Conservation (phyloP, 805 yeast genomes). For the Wickerhamiella nectarea region DNA sequence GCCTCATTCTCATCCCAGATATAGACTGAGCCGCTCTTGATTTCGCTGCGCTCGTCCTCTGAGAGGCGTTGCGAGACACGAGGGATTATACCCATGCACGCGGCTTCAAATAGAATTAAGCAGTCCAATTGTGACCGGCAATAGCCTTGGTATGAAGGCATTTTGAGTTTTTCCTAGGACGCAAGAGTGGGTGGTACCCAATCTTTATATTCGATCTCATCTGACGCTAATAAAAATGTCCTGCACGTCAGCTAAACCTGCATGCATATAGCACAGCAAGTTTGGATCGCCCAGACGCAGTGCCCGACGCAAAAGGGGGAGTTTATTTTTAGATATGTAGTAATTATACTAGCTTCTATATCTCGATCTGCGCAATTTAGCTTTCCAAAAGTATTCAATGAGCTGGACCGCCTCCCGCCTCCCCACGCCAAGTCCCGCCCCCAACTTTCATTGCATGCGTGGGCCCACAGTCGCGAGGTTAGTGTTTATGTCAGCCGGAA, state of each 20-base stretch:
- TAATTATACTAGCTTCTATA: too few species aligned
- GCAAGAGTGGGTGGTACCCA: not conserved
- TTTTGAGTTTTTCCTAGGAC: too few species aligned
- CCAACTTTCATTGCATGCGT: conserved; percentile 5
- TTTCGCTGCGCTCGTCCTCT: conserved; percentile 39
- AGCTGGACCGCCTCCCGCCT: not conserved
- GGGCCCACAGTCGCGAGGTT: not conserved
- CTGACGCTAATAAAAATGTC: conserved; percentile 7
- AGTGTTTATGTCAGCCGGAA: not conserved
- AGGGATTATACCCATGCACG: conserved; percentile 42
- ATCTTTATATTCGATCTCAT: conserved; percentile 7
- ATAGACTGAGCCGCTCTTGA: conserved; percentile 47
- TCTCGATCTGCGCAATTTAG: too few species aligned
- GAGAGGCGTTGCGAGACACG: conserved; percentile 45
- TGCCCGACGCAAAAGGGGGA: not conserved
- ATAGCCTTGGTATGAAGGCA: conserved; percentile 52
- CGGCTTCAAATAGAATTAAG: conserved; percentile 49
- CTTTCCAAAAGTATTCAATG: not conserved
- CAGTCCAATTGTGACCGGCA: conserved; percentile 49
- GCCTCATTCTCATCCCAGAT: conserved; percentile 63
- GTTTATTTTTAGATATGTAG: too few species aligned
- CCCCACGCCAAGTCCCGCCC: conserved; percentile 2
- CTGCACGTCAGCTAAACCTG: conserved; percentile 5
- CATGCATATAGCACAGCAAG: conserved; percentile 2
- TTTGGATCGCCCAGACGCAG: not conserved